phyloP scores from a whole-genome alignment of 805 yeast genomes.

The Ogataea zsoltii region DNA sequence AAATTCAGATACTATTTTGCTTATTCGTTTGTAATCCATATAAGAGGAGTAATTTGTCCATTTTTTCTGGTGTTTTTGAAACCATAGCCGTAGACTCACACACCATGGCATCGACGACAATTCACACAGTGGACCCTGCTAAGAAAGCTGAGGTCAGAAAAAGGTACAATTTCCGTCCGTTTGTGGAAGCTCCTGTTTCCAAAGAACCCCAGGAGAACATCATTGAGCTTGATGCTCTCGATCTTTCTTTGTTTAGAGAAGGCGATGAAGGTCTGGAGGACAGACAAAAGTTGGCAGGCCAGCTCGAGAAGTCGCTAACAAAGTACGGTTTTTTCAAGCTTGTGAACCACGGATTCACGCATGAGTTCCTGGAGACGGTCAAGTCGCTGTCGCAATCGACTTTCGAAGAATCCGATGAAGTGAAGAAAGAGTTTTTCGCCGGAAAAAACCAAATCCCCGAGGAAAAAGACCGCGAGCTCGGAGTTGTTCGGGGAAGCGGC shows the following conservation, averaged over 20 bases:
- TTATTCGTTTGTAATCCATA: neutral
- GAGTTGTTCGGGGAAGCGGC: conserved; percentile 50
- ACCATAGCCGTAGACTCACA: too few species aligned
- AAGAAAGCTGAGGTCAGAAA: conserved; percentile 20
- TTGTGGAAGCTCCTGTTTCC: conserved; percentile 28
- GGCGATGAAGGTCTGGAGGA: conserved; percentile 37
- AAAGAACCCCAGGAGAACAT: conserved; percentile 18
- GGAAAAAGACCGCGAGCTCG: conserved; percentile 32
- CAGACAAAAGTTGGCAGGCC: conserved; percentile 37
- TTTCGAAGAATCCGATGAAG: conserved; percentile 41
- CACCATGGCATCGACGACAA: too few species aligned
- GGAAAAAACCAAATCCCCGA: conserved; percentile 33
- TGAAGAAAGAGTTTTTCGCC: conserved; percentile 39
- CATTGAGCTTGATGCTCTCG: conserved; percentile 38
- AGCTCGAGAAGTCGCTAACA: conserved; percentile 41
- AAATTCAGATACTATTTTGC: neutral
- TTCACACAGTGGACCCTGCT: conserved; percentile 8
- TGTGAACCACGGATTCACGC: conserved; percentile 41
- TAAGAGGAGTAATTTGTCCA: too few species aligned
- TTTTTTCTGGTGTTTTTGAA: too few species aligned
- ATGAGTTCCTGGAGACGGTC: conserved; percentile 35
- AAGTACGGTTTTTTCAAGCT: conserved; percentile 47
- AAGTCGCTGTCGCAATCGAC: conserved; percentile 43
- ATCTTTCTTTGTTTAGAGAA: conserved; percentile 37
- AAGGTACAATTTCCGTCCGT: conserved; percentile 34